Evolutionary conservation across 2,329 filamentous ascomycete genomes (phyloP), one percentile per base, ranked within the genome.

Genomic region (Aspergillus amoenus): DNA sequence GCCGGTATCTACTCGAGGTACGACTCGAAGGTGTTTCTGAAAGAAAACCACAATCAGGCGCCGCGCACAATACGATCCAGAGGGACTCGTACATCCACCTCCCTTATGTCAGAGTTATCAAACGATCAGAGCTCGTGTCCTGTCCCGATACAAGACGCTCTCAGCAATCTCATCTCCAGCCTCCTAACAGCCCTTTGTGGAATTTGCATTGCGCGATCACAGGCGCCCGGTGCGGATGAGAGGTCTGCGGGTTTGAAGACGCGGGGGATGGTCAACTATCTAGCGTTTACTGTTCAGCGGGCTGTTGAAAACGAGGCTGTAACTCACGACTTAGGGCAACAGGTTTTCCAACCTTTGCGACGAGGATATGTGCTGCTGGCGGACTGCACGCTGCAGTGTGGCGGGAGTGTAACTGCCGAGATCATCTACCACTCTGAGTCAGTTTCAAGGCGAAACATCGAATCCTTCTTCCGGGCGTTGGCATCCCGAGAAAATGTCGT

Each of bases 161-260:
- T 75, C 4, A 74, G 65, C 64, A 75, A 75, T 52, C 68, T 75
- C 22, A 57, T 68, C 32, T 64, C 68, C 13, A 75, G 73, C 55
- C 64, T 75, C 30, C 57, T 74, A 32, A 67, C 66, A 40, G 71
- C 70, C 6, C 61, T 75, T 39, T 75, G 73, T 48, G 71, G 72
- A 15, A 74, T 75, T 68, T 69, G 70, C 52, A 69, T 73, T 40
- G 68, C 71, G 32, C 67, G 72, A 24, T 69, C 67, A 55, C 64
- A 67, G 47, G 58, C 63, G 11, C 24, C 57, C 9, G 55, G 59
- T 45, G 48, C 45, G 5, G 46, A 37, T 13, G 61, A 65, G 13
- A 56, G 45, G 27, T 30, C 48, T 8, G 58, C 58, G 32, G 64
- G 65, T 12, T 58, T 64, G 13, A 68, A 66, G 56, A 66, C 70